Evolutionary conservation across 2,329 filamentous ascomycete species (phyloP).

Genomic region (Neurospora sp.): DNA sequence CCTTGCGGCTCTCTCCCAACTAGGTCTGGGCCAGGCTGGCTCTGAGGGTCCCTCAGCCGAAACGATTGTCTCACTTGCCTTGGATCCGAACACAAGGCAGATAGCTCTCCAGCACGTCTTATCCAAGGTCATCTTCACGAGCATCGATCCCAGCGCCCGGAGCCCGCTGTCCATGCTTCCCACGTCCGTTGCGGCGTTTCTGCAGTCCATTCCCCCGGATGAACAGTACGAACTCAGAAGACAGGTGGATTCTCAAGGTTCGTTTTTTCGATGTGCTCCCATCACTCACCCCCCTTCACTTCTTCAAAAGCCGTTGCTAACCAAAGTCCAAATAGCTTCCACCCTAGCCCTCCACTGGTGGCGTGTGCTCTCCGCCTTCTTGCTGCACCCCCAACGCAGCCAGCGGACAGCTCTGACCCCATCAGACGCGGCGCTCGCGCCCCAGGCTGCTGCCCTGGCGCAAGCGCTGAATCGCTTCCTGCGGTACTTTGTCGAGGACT

Average conservation of each 20-base stretch:
- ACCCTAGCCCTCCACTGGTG: slow-evolving; percentile 29
- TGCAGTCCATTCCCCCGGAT: slow-evolving; percentile 20
- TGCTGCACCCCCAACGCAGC: slow-evolving; percentile 29
- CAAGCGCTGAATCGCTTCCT: slow-evolving; percentile 26
- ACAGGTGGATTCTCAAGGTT: slow-evolving; percentile 23
- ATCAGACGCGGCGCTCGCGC: slow-evolving; percentile 19
- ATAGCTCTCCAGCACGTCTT: slow-evolving; percentile 29
- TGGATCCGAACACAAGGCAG: slow-evolving; percentile 24
- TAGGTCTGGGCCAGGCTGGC: slow-evolving; percentile 2
- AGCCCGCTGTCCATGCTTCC: slow-evolving; percentile 29
- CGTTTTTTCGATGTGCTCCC: slow-evolving; percentile 27
- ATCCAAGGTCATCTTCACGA: slow-evolving; percentile 25
- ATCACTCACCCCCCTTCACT: slow-evolving; percentile 26
- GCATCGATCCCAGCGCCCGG: slow-evolving; percentile 22
- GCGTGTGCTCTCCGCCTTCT: slow-evolving; percentile 32
- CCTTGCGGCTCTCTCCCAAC: slow-evolving; percentile 1
- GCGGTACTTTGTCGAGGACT: slow-evolving; percentile 22
- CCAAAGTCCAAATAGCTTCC: slow-evolving; percentile 18
- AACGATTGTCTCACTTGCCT: slow-evolving; percentile 20
- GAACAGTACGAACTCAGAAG: slow-evolving; percentile 21
- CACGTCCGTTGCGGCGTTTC: slow-evolving; percentile 21
- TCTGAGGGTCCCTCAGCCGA: slow-evolving; percentile 7
- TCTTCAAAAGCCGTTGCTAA: slow-evolving; percentile 21
- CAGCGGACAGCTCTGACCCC: slow-evolving; percentile 26
- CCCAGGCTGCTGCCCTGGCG: slow-evolving; percentile 24